phyloP scores from a whole-genome alignment of 805 yeast species.

The Metahyphopichia silvanorum region DNA sequence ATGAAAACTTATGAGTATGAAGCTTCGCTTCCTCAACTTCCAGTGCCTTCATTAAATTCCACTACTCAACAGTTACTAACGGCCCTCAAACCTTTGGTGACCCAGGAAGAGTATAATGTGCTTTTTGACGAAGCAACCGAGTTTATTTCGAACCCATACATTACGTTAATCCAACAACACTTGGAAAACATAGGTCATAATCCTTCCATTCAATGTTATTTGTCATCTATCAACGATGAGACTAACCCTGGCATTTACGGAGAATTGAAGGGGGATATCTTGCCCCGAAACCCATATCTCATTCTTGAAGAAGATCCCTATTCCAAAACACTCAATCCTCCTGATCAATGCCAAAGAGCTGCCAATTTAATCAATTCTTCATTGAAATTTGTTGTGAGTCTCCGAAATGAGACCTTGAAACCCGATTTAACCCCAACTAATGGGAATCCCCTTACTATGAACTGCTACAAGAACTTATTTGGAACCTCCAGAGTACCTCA shows the following conservation, averaged over 20 bases:
- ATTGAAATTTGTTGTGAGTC: constrained; percentile 59
- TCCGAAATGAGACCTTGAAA: constrained; percentile 50
- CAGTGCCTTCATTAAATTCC: constrained; percentile 54
- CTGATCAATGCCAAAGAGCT: constrained; percentile 66
- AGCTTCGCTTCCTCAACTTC: constrained; percentile 49
- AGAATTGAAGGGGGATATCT: constrained; percentile 59
- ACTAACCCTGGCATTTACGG: constrained; percentile 59
- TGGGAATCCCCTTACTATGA: constrained; percentile 59
- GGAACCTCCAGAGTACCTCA: constrained; percentile 59
- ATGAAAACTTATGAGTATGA: constrained; percentile 35
- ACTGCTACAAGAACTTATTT: constrained; percentile 61
- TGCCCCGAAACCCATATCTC: constrained; percentile 77
- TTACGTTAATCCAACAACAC: constrained; percentile 52
- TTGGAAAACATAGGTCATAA: constrained; percentile 28
- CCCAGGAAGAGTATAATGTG: constrained; percentile 47
- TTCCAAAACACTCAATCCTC: constrained; percentile 50
- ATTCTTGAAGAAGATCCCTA: constrained; percentile 74
- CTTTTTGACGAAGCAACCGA: constrained; percentile 42
- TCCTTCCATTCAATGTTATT: constrained; percentile 44
- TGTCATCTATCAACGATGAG: constrained; percentile 51
- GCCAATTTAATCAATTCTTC: constrained; percentile 65
- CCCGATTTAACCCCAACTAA: constrained; percentile 57
- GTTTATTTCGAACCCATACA: constrained; percentile 41
- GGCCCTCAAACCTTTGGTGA: constrained; percentile 59
- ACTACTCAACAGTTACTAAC: constrained; percentile 52